Base-by-base conservation (phyloP, 441 rosid species). In the Erodium moschatum region DNA sequence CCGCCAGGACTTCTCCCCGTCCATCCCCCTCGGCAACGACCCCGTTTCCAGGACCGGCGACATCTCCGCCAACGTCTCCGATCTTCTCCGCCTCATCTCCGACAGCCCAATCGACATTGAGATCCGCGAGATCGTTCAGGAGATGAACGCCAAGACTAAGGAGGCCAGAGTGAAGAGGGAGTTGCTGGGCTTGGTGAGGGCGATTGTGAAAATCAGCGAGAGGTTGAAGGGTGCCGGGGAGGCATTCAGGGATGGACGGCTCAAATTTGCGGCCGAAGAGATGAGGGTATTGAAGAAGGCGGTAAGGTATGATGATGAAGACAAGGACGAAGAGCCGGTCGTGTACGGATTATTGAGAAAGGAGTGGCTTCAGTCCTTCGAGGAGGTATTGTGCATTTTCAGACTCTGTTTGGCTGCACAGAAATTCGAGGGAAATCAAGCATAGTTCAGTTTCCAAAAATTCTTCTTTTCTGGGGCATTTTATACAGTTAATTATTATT, bases 301-400 rank as follows among this genome's bases (percentile, higher is more conserved):
- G 1, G 77, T 90, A 80, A 86, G 97, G 75, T 76, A 88, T 69
- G 91, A 82, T 31, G 86, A 88, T 40, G 87, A 83, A 9, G 69
- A n/a, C 67, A 87, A 83, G 66, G 86, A 78, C 8, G 82, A 81
- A 11, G 96, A 93, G 70, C 99, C 99, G 48, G 73, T 83, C 16
- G 90, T 86, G 0, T 89, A 88, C 40, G 81, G 83, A 48, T 74
- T 94, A 74, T 74, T 94, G 77, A 84, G 90, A 78, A 82, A 81
- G 31, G 90, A 87, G 73, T 94, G 96, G 99, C 70, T 76, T 16
- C 85, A 80, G 73, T 88, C 91, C 78, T 94, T 89, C 69, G 99
- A 91, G 40, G 86, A 86, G 94, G 93, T 85, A 81, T 76, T 19
- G 3, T 19, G 0, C 13, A 27, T 75, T 68, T 44, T 16, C 8